Conservation (phyloP, 2,329 filamentous ascomycete species). For the Aureobasidium subglaciale region DNA sequence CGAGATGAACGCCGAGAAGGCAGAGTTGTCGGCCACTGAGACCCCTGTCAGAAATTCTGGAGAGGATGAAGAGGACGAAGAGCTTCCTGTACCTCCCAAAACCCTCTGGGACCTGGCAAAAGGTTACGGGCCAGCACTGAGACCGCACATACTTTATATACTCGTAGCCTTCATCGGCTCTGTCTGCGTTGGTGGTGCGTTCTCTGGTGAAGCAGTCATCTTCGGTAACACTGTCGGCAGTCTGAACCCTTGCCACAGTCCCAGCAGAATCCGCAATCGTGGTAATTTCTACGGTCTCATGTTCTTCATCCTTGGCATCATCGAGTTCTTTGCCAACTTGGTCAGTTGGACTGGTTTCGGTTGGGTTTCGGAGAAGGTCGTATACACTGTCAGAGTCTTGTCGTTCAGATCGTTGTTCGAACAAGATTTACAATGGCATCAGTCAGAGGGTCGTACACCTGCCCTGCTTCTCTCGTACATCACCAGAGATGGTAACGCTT, state of each 20-base stretch:
- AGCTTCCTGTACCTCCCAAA: slow-evolving; percentile 21
- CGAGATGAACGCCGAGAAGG: slow-evolving; percentile 1
- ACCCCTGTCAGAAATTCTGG: slow-evolving; percentile 14
- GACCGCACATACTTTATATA: slow-evolving; percentile 35
- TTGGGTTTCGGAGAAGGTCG: slow-evolving; percentile 54
- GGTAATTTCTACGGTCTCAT: slow-evolving; percentile 51
- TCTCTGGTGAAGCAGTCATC: slow-evolving; percentile 51
- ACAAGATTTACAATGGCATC: slow-evolving; percentile 65
- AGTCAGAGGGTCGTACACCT: slow-evolving; percentile 56
- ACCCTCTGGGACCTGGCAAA: slow-evolving; percentile 26
- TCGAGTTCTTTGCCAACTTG: slow-evolving; percentile 56
- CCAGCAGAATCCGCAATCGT: slow-evolving; percentile 40
- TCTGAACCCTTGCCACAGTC: slow-evolving; percentile 47
- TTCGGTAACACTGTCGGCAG: slow-evolving; percentile 55
- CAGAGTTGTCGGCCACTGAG: background rate
- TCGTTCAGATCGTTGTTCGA: slow-evolving; percentile 59
- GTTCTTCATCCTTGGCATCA: slow-evolving; percentile 54
- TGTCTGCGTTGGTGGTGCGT: slow-evolving; percentile 50
- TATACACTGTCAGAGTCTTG: slow-evolving; percentile 56
- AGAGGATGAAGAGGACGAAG: slow-evolving; percentile 19
- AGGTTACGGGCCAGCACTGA: slow-evolving; percentile 33
- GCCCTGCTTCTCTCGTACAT: slow-evolving; percentile 59
- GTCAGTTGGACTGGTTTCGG: slow-evolving; percentile 54
- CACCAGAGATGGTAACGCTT: slow-evolving; percentile 59
- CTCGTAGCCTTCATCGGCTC: slow-evolving; percentile 27